These are phyloP conservation scores for Dalechampia spathulata DNA, from an alignment of 441 rosid species.

Conservation along the genomic window DNA sequence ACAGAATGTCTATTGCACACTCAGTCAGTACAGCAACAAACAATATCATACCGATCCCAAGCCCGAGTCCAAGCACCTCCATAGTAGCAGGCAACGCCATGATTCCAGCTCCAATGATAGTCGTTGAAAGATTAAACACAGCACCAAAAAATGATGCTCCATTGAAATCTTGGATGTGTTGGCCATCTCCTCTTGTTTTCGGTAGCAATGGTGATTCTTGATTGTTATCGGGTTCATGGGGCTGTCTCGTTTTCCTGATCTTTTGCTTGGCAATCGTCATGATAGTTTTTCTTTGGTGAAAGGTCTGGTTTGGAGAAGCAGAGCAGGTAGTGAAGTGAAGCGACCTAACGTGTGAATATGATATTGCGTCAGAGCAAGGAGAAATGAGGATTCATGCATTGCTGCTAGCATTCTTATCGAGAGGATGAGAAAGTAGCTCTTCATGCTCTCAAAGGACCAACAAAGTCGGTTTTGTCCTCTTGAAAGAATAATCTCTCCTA, in stretches of 20 bases:
- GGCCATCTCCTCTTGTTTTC: neutral
- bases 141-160: slow-evolving; percentile 86
- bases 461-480: too few species aligned
- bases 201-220: slow-evolving; percentile 6
- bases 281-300: neutral
- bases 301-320: neutral
- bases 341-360: too few species aligned
- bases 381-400: too few species aligned
- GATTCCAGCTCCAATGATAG: slow-evolving; percentile 80
- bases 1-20: slow-evolving; percentile 55
- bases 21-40: slow-evolving; percentile 76
- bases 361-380: too few species aligned
- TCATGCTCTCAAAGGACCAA: too few species aligned
- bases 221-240: neutral
- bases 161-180: slow-evolving; percentile 33
- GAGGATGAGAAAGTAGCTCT: too few species aligned
- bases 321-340: neutral
- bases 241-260: neutral
- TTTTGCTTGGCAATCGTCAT: slow-evolving; percentile 7
- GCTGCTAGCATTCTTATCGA: too few species aligned
- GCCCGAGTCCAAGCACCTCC: slow-evolving; percentile 66
- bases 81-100: slow-evolving; percentile 89
- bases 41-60: slow-evolving; percentile 57
- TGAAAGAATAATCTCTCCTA: too few species aligned
- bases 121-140: slow-evolving; percentile 78